A percentile compares a stretch with the other conserved stretches of the same genome.
Evolutionary conservation across 371 early-diverging fungal genomes (phyloP).

Genomic region (Syncephalastrum sp.): DNA sequence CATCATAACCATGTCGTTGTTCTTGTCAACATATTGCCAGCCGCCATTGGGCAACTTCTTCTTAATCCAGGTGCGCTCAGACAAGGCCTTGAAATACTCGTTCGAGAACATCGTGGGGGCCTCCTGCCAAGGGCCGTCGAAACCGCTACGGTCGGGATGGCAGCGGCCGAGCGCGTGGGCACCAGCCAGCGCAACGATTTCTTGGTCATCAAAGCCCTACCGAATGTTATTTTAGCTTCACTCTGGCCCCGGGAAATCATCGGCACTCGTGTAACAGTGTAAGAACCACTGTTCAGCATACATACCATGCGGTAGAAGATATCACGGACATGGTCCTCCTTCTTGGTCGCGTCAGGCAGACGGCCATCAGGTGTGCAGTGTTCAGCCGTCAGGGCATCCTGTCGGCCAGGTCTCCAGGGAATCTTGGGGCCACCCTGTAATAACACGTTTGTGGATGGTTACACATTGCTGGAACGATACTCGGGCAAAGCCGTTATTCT

Average conservation of each 20-base stretch:
- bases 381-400: constrained; percentile 48
- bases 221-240: background rate
- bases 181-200: constrained; percentile 91
- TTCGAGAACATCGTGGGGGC: constrained; percentile 89
- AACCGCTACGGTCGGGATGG: constrained; percentile 88
- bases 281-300: too few relatives aligned
- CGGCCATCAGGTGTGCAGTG: constrained; percentile 86
- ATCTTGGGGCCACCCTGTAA: constrained; percentile 79
- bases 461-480: constrained; percentile 1
- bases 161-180: constrained; percentile 96
- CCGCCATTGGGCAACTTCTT: constrained; percentile 79
- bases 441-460: background rate
- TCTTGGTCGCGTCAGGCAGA: constrained; percentile 86
- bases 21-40: constrained; percentile 83
- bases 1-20: constrained; percentile 55
- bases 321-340: constrained; percentile 72
- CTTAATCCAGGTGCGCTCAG: constrained; percentile 81
- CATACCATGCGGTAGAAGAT: constrained; percentile 88
- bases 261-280: constrained; percentile 6
- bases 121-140: constrained; percentile 88
- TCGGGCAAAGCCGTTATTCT: background rate
- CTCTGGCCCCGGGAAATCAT: constrained; percentile 1
- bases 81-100: constrained; percentile 77
- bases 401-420: constrained; percentile 88
- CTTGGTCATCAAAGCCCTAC: constrained; percentile 90